Percentiles rank a stretch among this genome's conserved stretches.
These are phyloP conservation scores for Ogataea paraovalis DNA, from an alignment of 805 yeast genomes.

Conservation along the genomic window DNA sequence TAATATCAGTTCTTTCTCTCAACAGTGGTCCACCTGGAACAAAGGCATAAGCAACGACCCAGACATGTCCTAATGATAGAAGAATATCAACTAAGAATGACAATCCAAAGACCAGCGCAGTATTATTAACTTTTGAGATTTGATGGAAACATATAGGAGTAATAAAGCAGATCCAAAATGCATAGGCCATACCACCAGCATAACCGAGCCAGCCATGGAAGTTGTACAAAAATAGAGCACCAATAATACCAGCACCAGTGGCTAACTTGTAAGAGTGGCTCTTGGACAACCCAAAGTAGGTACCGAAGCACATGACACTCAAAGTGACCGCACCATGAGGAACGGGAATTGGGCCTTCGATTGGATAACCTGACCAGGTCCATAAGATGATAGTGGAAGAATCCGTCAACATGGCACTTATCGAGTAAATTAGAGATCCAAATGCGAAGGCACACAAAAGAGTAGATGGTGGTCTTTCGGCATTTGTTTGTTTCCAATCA, in stretches of 20 bases:
- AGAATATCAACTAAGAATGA: slow-evolving; percentile 49
- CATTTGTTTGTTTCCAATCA: background rate
- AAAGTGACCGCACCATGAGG: slow-evolving; percentile 76
- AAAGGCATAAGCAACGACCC: slow-evolving; percentile 98
- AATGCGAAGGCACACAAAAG: slow-evolving; percentile 61
- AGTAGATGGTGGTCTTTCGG: slow-evolving; percentile 35
- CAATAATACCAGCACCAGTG: slow-evolving; percentile 40
- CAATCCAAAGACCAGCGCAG: slow-evolving; percentile 49
- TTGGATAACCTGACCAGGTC: slow-evolving; percentile 95
- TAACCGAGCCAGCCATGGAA: slow-evolving; percentile 70
- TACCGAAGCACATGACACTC: slow-evolving; percentile 54
- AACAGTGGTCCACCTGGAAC: slow-evolving; percentile 90
- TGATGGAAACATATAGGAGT: slow-evolving; percentile 59
- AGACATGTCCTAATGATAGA: slow-evolving; percentile 76
- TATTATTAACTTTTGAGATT: slow-evolving; percentile 32
- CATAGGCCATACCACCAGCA: slow-evolving; percentile 62
- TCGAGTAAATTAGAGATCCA: slow-evolving; percentile 69
- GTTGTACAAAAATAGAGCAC: slow-evolving; percentile 46
- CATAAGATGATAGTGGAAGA: slow-evolving; percentile 83
- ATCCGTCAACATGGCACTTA: slow-evolving; percentile 75
- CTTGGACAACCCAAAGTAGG: slow-evolving; percentile 40
- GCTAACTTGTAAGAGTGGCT: slow-evolving; percentile 20
- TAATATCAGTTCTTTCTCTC: slow-evolving; percentile 83
- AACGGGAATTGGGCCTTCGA: slow-evolving; percentile 82
- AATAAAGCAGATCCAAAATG: slow-evolving; percentile 59